These are phyloP conservation scores for Aspergillus ibericus DNA, from an alignment of 2,329 filamentous ascomycete genomes.

Conservation along the genomic window DNA sequence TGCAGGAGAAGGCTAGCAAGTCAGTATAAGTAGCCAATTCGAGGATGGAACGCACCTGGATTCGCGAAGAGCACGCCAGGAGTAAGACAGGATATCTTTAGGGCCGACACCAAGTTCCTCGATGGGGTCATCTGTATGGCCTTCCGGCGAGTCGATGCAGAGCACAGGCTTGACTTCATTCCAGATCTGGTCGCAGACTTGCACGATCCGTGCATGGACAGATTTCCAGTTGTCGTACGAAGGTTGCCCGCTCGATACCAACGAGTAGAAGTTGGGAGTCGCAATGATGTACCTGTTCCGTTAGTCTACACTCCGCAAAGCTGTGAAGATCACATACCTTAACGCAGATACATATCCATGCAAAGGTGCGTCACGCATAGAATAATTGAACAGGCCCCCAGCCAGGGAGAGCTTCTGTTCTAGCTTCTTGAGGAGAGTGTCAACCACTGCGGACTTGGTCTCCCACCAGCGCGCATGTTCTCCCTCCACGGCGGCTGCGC, in stretches of 20 bases:
- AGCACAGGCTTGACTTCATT: slow-evolving; percentile 70
- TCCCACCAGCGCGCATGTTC: slow-evolving; percentile 30
- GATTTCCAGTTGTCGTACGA: slow-evolving; percentile 30
- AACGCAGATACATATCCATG: slow-evolving; percentile 71
- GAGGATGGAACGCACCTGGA: slow-evolving; percentile 62
- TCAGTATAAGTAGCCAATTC: slow-evolving; percentile 21
- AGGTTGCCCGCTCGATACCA: slow-evolving; percentile 28
- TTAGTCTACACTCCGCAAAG: background rate
- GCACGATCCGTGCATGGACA: slow-evolving; percentile 53
- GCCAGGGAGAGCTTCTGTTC: slow-evolving; percentile 66
- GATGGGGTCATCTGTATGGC: slow-evolving; percentile 60
- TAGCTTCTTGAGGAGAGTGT: slow-evolving; percentile 60
- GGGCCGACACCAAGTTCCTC: slow-evolving; percentile 74
- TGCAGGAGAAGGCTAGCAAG: slow-evolving; percentile 68
- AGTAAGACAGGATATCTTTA: slow-evolving; percentile 90
- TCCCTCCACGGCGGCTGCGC: slow-evolving; percentile 50
- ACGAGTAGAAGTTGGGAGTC: slow-evolving; percentile 39
- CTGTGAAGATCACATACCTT: slow-evolving; percentile 45
- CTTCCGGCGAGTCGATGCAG: slow-evolving; percentile 93
- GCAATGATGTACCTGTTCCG: slow-evolving; percentile 50
- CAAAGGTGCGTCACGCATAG: slow-evolving; percentile 65
- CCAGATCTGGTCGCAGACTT: slow-evolving; percentile 72
- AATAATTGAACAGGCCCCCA: slow-evolving; percentile 63
- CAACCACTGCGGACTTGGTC: slow-evolving; percentile 53
- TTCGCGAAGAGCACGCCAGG: slow-evolving; percentile 92